Base-by-base conservation (phyloP, 2,329 filamentous ascomycete species). In the Clarireedia hainanense region DNA sequence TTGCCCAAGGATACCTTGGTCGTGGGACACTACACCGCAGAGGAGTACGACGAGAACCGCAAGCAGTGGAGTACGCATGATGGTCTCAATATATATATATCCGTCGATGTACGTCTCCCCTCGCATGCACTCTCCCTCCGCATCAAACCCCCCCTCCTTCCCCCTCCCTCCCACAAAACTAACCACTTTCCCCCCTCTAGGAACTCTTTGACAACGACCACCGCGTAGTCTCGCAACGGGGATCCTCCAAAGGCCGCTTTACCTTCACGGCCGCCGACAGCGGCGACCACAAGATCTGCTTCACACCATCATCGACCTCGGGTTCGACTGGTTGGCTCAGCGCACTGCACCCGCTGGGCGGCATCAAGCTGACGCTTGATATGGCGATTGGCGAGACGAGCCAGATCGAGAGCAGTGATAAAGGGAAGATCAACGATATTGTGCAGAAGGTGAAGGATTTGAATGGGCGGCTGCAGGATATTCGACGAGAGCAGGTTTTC, bases 121-220 rank as follows among this genome's bases (percentile, higher is more conserved):
- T 26, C 49, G 45, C 30, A 48, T 46, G n/a, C 34, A 48, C 39
- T 52, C 37, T 42, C 34, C 20, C 52, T 20, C 20, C 2, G 20
- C 20, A 20, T 20, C 20, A 20, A 20, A 20, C 2, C 20, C 20
- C 20, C 20, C 20, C 20, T 20, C 20, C 20, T 20, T 20, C 20
- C 20, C 20, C 20, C 20, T 20, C 20, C 20, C 20, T 20, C 23
- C 17, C 37, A 26, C 34, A 45, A 40, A 6, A 37, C 52, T 58
- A 61, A 60, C 6, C 15, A 30, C 5, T 17, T 14, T n/a, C n/a
- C 42, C 46, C 47, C 43, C 26, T 12, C 56, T 59, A 87, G 81
- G 94, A 99, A 78, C 81, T 87, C 68, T 99, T 99, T 74, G 91
- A 97, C 80, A 92, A 95, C 73, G 87, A 97, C 77, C 94, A 99